Evolutionary conservation across 371 early-diverging fungal genomes (phyloP), one percentile per base, ranked within the genome.

Genomic region (Blakeslea trispora): DNA sequence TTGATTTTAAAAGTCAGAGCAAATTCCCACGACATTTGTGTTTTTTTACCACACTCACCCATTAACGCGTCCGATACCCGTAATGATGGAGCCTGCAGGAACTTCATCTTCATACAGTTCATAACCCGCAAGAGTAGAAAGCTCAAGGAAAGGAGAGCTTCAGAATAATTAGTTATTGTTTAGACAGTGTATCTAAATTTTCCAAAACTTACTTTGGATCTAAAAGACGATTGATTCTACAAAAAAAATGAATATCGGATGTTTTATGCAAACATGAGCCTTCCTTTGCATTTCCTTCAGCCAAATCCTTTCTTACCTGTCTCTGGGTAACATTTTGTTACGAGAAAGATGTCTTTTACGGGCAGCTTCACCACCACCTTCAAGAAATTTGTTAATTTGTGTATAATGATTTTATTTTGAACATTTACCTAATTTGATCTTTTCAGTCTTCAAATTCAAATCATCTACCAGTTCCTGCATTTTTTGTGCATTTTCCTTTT

Each of bases 1-100:
- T 37, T 3, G 7, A 28, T 6, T 59, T 56, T 57, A 17, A 55
- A 59, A 52, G 52, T 59, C 64, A 53, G 64, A 44, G 17, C 42
- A 45, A 34, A 50, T 59, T 64, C 60, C 55, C 60, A 64, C 60
- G 60, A 56, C 17, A 9, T 50, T 18, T 19, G 13, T 52, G 6
- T 53, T 35, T 46, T 34, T 47, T 45, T 41, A 23, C 23, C 24
- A 45, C 39, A 53, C 74, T 69, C 82, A 90, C 88, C 96, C 97
- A 79, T 85, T 88, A 23, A 98, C 91, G 22, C 95, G 85, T 22
- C 99, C 99, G 63, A 98, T 92, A 55, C 99, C 99, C 11, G 99
- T 94, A 52, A 98, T 93, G 49, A 98, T 85, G 55, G 97, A 96
- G 56, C 97, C 99, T 21, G 94, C 91, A 28, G 96, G 87, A 0